Percentiles rank a stretch among this genome's conserved stretches.
Evolutionary conservation across 2,329 filamentous ascomycete species (phyloP).

Genomic region (Cadophora luteo-olivacea): DNA sequence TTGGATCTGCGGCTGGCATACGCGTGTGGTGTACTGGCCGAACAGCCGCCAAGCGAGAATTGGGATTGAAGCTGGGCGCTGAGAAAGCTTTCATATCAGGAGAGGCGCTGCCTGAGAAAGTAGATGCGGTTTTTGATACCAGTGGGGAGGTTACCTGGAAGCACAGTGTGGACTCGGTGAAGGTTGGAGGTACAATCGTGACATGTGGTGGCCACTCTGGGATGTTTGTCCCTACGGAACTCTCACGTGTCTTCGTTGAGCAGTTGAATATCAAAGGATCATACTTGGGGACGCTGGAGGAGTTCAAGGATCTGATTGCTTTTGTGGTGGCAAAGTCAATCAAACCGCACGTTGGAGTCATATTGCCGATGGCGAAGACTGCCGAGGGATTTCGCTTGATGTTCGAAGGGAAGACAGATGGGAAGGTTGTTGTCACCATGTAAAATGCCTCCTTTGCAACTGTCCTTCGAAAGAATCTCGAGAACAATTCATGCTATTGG

Average conservation of each 20-base stretch:
- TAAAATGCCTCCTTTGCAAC: background rate
- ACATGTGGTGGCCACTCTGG: conserved; percentile 35
- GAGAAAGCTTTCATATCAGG: conserved; percentile 31
- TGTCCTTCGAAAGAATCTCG: no score
- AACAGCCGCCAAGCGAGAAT: conserved; percentile 30
- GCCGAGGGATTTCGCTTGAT: conserved; percentile 32
- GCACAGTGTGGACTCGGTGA: conserved; percentile 32
- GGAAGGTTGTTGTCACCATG: conserved; percentile 35
- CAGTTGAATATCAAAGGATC: conserved; percentile 33
- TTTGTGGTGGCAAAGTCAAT: conserved; percentile 35
- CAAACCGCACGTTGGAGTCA: conserved; percentile 32
- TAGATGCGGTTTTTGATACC: conserved; percentile 36
- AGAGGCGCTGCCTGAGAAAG: conserved; percentile 32
- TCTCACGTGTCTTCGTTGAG: conserved; percentile 31
- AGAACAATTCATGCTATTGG: no score
- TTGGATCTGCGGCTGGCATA: conserved; percentile 36
- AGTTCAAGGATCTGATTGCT: conserved; percentile 32
- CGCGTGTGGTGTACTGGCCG: conserved; percentile 36
- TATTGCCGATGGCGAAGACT: conserved; percentile 31
- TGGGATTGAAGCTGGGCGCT: conserved; percentile 35
- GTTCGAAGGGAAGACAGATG: conserved; percentile 32
- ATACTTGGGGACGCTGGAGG: conserved; percentile 33
- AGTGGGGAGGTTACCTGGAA: conserved; percentile 32
- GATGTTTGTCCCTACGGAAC: conserved; percentile 25
- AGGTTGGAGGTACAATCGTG: conserved; percentile 33